These are phyloP conservation scores for Auriscalpium orientale DNA, from an alignment of 768 basidiomycete species.

Conservation along the genomic window DNA sequence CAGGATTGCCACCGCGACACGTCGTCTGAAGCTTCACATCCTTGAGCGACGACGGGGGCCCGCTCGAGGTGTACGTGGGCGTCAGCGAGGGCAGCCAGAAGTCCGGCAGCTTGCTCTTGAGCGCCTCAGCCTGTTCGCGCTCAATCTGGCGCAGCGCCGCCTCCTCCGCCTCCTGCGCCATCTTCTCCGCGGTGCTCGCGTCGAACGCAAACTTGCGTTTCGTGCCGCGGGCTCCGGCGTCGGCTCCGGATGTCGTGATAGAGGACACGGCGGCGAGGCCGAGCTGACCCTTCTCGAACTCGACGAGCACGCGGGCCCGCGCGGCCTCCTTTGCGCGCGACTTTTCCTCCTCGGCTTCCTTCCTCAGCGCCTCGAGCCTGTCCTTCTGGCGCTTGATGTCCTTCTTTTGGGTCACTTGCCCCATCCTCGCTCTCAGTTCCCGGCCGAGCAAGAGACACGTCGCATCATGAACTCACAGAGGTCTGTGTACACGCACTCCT, in stretches of 20 bases:
- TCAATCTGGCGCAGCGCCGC: constrained; percentile 79
- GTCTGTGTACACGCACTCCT: constrained; percentile 87
- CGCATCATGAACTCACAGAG: constrained; percentile 44
- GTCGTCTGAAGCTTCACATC: constrained; percentile 85
- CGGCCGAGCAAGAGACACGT: background rate
- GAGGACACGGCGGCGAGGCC: constrained; percentile 46
- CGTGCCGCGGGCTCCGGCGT: constrained; percentile 42
- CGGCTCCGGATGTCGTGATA: constrained; percentile 34
- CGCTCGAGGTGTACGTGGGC: constrained; percentile 63
- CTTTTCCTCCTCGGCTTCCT: constrained; percentile 76
- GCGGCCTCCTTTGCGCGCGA: constrained; percentile 63
- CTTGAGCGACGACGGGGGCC: constrained; percentile 55
- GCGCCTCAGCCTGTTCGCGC: constrained; percentile 74
- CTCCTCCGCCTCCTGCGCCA: constrained; percentile 81
- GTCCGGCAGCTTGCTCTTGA: constrained; percentile 87
- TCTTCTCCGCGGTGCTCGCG: constrained; percentile 55
- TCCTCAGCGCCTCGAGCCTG: constrained; percentile 63
- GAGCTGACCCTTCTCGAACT: constrained; percentile 85
- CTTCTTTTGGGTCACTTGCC: constrained; percentile 76
- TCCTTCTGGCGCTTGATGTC: constrained; percentile 89
- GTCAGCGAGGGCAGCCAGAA: constrained; percentile 96
- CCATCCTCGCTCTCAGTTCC: constrained; percentile 1
- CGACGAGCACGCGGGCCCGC: constrained; percentile 78
- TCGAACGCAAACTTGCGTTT: constrained; percentile 90
- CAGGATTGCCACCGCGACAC: constrained; percentile 73